These are phyloP conservation scores for Choanephora cucurbitarum DNA, from an alignment of 371 early-diverging fungal genomes.

Conservation along the genomic window DNA sequence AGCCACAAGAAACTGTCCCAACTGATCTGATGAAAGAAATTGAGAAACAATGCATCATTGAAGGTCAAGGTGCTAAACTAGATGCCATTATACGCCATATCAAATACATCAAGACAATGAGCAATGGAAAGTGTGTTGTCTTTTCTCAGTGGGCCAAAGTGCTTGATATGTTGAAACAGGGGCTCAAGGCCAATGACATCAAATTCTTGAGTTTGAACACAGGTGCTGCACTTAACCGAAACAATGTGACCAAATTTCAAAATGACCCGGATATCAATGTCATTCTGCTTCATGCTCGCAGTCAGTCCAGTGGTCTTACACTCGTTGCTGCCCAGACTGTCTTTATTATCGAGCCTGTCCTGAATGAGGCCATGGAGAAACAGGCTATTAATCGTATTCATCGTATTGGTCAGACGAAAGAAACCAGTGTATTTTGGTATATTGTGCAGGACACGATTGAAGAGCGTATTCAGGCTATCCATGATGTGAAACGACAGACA, in stretches of 20 bases:
- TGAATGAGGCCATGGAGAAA: conserved; percentile 51
- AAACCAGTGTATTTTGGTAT: conserved; percentile 36
- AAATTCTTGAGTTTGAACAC: conserved; percentile 34
- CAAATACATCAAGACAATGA: conserved; percentile 40
- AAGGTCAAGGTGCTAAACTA: conserved; percentile 52
- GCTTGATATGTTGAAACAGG: conserved; percentile 53
- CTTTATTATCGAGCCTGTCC: conserved; percentile 57
- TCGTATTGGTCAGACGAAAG: conserved; percentile 35
- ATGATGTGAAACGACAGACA: conserved; percentile 43
- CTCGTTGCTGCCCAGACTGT: conserved; percentile 51
- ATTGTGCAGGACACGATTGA: conserved; percentile 47
- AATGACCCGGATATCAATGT: conserved; percentile 43
- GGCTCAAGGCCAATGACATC: conserved; percentile 54
- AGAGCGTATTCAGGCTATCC: conserved; percentile 49
- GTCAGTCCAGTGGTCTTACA: conserved; percentile 54
- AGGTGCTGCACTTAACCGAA: conserved; percentile 23
- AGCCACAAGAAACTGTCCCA: background rate
- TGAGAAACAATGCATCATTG: conserved; percentile 9
- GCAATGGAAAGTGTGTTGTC: conserved; percentile 59
- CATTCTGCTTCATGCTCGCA: conserved; percentile 54
- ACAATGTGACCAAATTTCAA: conserved; percentile 37
- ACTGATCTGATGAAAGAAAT: conserved; percentile 6
- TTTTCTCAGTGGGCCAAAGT: conserved; percentile 75
- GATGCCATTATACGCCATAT: conserved; percentile 69
- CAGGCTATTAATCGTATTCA: conserved; percentile 57